Conservation (phyloP, 2,329 filamentous ascomycete species). For the Cercospora sp. region DNA sequence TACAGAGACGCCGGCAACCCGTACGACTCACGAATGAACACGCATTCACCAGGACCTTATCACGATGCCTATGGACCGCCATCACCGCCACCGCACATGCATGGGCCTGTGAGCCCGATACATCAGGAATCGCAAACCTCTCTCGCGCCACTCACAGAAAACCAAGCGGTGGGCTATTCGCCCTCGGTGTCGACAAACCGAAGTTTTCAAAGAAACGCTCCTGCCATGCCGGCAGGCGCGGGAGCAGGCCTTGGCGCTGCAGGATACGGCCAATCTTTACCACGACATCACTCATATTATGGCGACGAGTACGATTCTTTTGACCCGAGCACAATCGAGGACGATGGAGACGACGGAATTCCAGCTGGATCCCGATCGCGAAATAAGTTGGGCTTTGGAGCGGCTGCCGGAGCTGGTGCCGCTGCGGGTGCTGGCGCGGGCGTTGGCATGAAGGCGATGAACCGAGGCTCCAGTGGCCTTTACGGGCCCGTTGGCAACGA, state of each 20-base stretch:
- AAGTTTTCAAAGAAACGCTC: conserved; percentile 13
- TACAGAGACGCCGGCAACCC: conserved; percentile 35
- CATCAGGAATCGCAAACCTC: conserved; percentile 33
- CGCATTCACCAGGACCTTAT: conserved; percentile 28
- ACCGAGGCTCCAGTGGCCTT: conserved; percentile 40
- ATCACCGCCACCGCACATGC: conserved; percentile 17
- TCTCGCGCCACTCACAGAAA: conserved; percentile 30
- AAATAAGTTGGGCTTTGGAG: conserved; percentile 18
- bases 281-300: conserved; percentile 27
- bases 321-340: conserved; percentile 76
- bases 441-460: conserved; percentile 45
- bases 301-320: conserved; percentile 44
- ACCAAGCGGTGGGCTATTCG: conserved; percentile 12
- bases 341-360: conserved; percentile 86
- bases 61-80: conserved; percentile 20
- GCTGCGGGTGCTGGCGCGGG: conserved; percentile 37
- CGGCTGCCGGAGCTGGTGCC: conserved; percentile 44
- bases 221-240: conserved; percentile 15
- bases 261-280: conserved; percentile 23
- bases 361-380: conserved; percentile 47
- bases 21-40: conserved; percentile 25
- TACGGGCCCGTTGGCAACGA: conserved; percentile 58
- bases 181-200: conserved; percentile 24
- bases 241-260: conserved; percentile 15
- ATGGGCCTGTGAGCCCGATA: conserved; percentile 15